These are phyloP conservation scores for Fomitopsis palustris DNA, from an alignment of 1,284 basidiomycete genomes.

Conservation along the genomic window DNA sequence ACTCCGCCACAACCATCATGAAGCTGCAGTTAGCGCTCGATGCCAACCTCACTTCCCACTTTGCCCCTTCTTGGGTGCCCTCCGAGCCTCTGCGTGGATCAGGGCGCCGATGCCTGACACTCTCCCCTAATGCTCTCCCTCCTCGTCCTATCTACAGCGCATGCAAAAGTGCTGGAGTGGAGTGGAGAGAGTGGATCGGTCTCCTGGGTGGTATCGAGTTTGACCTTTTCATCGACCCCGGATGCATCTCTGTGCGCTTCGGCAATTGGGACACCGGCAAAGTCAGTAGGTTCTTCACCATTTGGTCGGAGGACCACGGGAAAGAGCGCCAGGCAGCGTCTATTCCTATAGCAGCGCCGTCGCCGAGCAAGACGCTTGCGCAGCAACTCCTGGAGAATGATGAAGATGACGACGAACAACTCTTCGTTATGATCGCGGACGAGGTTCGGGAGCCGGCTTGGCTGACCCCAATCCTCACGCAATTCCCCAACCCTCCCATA, in stretches of 20 bases:
- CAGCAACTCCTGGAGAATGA: conserved; percentile 70
- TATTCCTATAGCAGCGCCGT: conserved; percentile 13
- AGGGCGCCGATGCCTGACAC: conserved; percentile 67
- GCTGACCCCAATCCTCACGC: conserved; percentile 57
- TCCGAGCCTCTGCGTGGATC: conserved; percentile 62
- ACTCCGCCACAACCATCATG: conserved; percentile 55
- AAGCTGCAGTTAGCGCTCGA: conserved; percentile 69
- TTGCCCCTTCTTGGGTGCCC: conserved; percentile 60
- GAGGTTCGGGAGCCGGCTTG: conserved; percentile 65
- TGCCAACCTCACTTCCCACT: conserved; percentile 64
- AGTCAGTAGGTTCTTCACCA: conserved; percentile 44
- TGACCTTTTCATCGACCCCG: conserved; percentile 76
- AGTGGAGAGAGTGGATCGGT: conserved; percentile 75
- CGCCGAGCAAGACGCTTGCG: conserved; percentile 54
- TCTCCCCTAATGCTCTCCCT: conserved; percentile 63
- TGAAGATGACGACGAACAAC: conserved; percentile 61
- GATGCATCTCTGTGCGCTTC: conserved; percentile 64
- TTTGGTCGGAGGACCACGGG: conserved; percentile 55
- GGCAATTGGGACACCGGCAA: conserved; percentile 35
- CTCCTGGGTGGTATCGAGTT: conserved; percentile 65
- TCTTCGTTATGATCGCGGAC: conserved; percentile 71
- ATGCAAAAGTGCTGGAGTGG: conserved; percentile 60
- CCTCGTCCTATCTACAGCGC: conserved; percentile 68
- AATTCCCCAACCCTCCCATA: conserved; percentile 43
- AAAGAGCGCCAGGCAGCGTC: conserved; percentile 15